These are phyloP conservation scores for Fistulinella cinereoalba DNA, from an alignment of 1,284 basidiomycete genomes.

Conservation along the genomic window DNA sequence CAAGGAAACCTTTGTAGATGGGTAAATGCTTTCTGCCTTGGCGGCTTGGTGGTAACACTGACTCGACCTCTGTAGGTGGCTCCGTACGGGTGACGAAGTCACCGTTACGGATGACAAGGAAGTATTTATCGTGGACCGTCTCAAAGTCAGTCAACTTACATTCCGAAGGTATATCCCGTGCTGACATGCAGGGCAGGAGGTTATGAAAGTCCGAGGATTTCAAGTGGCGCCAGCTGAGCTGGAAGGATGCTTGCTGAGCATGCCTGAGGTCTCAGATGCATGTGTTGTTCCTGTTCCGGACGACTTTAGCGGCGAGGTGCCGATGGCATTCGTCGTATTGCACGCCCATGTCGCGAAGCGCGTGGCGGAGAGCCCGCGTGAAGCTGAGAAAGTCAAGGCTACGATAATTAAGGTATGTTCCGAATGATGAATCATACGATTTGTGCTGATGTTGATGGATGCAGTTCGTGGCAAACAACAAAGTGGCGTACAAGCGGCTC, in stretches of 20 bases:
- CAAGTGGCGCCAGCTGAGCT: conserved; percentile 70
- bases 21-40: conserved; percentile 32
- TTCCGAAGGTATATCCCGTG: too few relatives aligned
- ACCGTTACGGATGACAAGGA: conserved; percentile 54
- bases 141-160: conserved; percentile 65
- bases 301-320: conserved; percentile 65
- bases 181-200: conserved; percentile 40
- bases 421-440: neutral
- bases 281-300: conserved; percentile 79
- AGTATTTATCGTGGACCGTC: conserved; percentile 62
- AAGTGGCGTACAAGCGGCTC: conserved; percentile 61
- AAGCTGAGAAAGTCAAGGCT: conserved; percentile 34
- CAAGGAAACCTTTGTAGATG: conserved; percentile 51
- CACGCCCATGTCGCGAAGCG: conserved; percentile 33
- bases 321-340: conserved; percentile 55
- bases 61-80: conserved; percentile 49
- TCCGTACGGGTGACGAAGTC: conserved; percentile 69
- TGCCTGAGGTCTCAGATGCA: conserved; percentile 64
- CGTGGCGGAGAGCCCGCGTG: conserved; percentile 29
- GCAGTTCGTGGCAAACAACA: conserved; percentile 63
- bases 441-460: neutral
- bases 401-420: conserved; percentile 43
- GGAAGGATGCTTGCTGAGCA: conserved; percentile 68
- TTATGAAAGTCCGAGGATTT: conserved; percentile 65
- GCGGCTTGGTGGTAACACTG: conserved; percentile 18